Evolutionary conservation across 495 filamentous ascomycete genomes (phyloP).

Genomic region (Aspergillus campestris): DNA sequence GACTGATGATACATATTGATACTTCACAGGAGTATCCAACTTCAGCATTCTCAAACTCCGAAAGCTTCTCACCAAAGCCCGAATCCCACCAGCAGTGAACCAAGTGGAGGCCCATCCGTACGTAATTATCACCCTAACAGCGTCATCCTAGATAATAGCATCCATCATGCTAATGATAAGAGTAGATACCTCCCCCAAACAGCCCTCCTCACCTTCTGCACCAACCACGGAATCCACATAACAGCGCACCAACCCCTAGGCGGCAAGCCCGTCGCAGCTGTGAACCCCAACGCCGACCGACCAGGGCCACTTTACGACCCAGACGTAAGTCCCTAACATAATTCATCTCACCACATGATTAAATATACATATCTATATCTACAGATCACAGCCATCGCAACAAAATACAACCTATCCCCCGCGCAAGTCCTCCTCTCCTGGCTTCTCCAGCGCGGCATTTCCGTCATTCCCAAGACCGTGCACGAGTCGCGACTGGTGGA

Average conservation of each 20-base stretch:
- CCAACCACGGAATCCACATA: background rate
- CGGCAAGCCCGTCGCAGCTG: background rate
- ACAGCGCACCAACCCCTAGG: conserved; percentile 1
- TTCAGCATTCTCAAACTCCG: background rate
- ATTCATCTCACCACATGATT: too few species aligned
- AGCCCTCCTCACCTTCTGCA: background rate
- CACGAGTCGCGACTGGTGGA: background rate
- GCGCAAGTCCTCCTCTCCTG: background rate
- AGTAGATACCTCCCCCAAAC: background rate
- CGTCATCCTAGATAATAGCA: background rate
- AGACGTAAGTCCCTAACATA: too few species aligned
- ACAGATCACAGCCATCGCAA: too few species aligned
- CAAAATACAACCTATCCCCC: background rate
- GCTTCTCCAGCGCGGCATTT: background rate
- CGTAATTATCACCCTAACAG: background rate
- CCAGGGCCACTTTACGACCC: background rate
- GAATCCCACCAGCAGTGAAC: background rate
- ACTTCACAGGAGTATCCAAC: background rate
- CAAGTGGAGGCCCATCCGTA: conserved; percentile 1
- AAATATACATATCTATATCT: too few species aligned
- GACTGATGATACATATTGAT: background rate
- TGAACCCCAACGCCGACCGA: background rate
- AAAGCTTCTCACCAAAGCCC: background rate
- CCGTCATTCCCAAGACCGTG: background rate
- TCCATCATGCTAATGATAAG: background rate